phyloP scores from a whole-genome alignment of 2,329 filamentous ascomycete species.

The Zymoseptoria passerinii region DNA sequence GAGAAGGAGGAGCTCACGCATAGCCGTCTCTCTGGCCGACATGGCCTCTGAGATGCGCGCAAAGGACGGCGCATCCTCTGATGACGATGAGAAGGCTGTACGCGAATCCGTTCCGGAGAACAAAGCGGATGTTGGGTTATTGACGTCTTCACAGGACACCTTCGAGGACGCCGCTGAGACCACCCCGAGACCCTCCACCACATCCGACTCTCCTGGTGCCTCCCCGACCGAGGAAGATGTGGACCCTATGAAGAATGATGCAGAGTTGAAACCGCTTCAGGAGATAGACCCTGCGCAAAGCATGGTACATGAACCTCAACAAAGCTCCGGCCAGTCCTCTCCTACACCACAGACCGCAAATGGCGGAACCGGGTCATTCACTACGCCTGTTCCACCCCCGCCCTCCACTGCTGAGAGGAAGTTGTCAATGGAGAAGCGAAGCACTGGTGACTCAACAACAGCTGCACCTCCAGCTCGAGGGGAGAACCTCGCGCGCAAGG shows the following conservation, averaged over 20 bases:
- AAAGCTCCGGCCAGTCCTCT: slow-evolving; percentile 23
- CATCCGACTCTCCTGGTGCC: not conserved
- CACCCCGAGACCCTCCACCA: slow-evolving; percentile 16
- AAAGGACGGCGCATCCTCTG: slow-evolving; percentile 10
- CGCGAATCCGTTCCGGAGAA: not conserved
- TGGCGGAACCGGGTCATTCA: slow-evolving; percentile 64
- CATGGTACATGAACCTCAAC: slow-evolving; percentile 2
- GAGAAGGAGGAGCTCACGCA: slow-evolving; percentile 13
- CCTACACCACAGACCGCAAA: slow-evolving; percentile 37
- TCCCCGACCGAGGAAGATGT: not conserved
- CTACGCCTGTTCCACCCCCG: slow-evolving; percentile 47
- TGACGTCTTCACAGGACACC: slow-evolving; percentile 47
- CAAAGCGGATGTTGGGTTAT: slow-evolving; percentile 2
- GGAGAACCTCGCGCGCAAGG: slow-evolving; percentile 50
- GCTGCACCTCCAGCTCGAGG: slow-evolving; percentile 33
- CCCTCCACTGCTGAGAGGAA: slow-evolving; percentile 28
- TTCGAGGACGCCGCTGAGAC: slow-evolving; percentile 78
- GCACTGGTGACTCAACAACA: slow-evolving; percentile 9
- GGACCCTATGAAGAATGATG: not conserved
- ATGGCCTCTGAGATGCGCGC: slow-evolving; percentile 21
- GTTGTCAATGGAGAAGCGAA: slow-evolving; percentile 11
- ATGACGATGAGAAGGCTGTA: slow-evolving; percentile 8
- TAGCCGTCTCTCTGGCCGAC: slow-evolving; percentile 16
- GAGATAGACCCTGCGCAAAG: not conserved
- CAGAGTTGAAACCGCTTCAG: not conserved